Conservation (phyloP, 106 monocot species). For the Dendrobium huoshanense region DNA sequence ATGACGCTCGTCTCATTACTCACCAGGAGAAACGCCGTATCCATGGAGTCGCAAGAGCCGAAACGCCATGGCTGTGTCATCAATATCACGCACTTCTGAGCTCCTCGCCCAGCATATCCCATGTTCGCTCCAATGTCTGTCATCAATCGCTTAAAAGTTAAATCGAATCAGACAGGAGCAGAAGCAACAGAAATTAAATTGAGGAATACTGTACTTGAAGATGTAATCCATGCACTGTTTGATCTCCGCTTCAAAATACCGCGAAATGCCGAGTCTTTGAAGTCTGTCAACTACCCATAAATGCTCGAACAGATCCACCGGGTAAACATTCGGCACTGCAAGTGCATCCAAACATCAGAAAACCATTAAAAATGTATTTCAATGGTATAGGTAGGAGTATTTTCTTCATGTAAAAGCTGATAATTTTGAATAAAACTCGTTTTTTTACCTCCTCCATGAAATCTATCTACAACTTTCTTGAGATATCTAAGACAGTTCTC, state of each 20-base stretch:
- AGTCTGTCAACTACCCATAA: conserved; percentile 85
- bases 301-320: conserved; percentile 94
- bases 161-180: neutral
- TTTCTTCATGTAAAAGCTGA: neutral
- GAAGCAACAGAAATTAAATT: neutral
- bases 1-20: neutral
- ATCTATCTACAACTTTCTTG: conserved; percentile 34
- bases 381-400: no score
- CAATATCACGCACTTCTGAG: conserved; percentile 58
- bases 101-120: conserved; percentile 95
- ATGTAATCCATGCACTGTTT: conserved; percentile 59
- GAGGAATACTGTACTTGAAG: conserved; percentile 24
- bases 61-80: conserved; percentile 95
- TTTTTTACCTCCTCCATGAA: conserved; percentile 76
- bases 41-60: conserved; percentile 83
- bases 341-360: neutral
- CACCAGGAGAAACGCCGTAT: conserved; percentile 81
- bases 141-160: neutral
- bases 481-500: conserved; percentile 64
- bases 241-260: conserved; percentile 74
- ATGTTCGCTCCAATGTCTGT: conserved; percentile 54
- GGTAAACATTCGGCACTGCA: conserved; percentile 92
- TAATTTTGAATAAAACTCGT: neutral
- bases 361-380: neutral
- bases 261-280: conserved; percentile 78